Percentiles rank a stretch among this genome's conserved stretches.
These are phyloP conservation scores for Mortierella sp. DNA, from an alignment of 371 early-diverging fungal species.

Conservation along the genomic window DNA sequence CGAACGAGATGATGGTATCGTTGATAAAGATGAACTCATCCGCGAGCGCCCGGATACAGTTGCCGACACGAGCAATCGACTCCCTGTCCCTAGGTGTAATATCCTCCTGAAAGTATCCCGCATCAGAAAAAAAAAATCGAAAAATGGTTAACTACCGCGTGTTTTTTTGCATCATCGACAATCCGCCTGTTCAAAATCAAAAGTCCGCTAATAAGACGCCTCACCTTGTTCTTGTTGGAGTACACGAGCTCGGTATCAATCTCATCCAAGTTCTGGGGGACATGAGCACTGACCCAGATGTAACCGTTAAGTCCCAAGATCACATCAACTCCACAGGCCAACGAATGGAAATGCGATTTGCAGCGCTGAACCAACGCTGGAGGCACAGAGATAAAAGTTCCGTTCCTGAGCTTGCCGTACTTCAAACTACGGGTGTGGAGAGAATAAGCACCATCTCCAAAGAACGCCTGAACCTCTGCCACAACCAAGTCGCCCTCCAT, in stretches of 20 bases:
- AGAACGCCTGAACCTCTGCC: constrained; percentile 97
- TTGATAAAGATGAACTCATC: constrained; percentile 83
- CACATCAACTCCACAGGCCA: constrained; percentile 92
- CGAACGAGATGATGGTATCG: constrained; percentile 88
- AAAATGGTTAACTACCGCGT: neutral
- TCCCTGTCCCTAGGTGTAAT: constrained; percentile 79
- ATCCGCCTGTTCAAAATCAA: neutral
- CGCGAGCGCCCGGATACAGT: constrained; percentile 86
- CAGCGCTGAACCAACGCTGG: constrained; percentile 91
- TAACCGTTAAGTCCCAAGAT: constrained; percentile 98
- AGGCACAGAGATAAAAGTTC: constrained; percentile 88
- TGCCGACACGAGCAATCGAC: constrained; percentile 89
- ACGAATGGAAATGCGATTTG: constrained; percentile 91
- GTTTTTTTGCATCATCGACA: neutral
- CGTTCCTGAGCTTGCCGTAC: constrained; percentile 97
- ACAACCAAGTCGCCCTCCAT: constrained; percentile 97
- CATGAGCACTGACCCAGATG: constrained; percentile 94
- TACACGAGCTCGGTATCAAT: constrained; percentile 75
- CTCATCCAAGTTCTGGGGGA: constrained; percentile 63
- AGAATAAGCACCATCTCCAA: constrained; percentile 89
- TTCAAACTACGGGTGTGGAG: constrained; percentile 97
- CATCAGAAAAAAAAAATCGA: neutral
- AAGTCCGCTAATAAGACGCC: neutral
- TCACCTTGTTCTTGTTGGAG: constrained; percentile 85
- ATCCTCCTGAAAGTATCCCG: constrained; percentile 46